Conservation (phyloP, 129 eudicot species). For the Daucus carota region DNA sequence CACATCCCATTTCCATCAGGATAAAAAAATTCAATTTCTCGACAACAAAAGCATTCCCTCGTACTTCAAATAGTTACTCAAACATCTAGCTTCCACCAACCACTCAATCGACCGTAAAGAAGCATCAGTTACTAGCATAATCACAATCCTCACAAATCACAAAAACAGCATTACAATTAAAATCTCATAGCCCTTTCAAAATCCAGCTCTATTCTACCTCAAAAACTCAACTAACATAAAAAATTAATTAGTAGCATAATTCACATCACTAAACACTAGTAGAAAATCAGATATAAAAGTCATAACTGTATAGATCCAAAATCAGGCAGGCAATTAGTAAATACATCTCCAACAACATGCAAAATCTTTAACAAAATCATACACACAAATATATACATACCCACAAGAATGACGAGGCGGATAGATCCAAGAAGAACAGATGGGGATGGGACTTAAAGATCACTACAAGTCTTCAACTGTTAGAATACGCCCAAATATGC, state of each 20-base stretch:
- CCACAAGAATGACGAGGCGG: constrained; percentile 1
- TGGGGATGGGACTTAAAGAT: background rate
- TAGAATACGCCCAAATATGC: background rate
- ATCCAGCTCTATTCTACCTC: constrained; percentile 1
- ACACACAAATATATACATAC: background rate
- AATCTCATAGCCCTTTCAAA: background rate
- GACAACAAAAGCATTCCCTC: background rate
- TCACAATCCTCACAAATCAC: background rate
- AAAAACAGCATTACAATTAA: background rate
- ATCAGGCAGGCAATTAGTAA: background rate
- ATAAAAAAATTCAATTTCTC: no score
- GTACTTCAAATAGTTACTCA: background rate
- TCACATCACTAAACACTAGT: background rate
- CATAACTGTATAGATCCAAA: background rate
- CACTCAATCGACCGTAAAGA: background rate
- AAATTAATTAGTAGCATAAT: background rate
- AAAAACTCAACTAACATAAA: background rate
- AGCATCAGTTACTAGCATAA: no score
- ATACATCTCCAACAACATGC: background rate
- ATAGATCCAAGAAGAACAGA: constrained; percentile 1
- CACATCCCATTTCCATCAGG: background rate
- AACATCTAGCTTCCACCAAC: background rate
- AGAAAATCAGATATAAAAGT: background rate
- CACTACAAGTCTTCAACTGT: background rate
- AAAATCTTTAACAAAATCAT: background rate